Evolutionary conservation across 805 yeast species (phyloP), one percentile per base, ranked within the genome.

Genomic region (Yarrowia divulgata): DNA sequence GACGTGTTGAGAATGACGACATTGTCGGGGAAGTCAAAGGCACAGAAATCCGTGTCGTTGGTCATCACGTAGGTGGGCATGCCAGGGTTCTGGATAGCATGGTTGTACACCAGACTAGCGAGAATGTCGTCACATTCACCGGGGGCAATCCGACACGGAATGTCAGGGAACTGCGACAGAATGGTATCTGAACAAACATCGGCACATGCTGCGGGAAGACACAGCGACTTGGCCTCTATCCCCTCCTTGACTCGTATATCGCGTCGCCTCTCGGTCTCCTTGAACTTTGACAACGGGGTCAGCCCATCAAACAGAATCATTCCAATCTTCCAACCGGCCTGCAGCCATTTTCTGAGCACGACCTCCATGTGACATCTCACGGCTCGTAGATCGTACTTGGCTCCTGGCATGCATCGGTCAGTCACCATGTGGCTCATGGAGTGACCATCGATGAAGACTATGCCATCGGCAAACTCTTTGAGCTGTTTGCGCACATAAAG

Each of bases 341-440:
- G 39, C 6, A 43, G 64, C 64, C 64, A 58, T n/a, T 58, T 58
- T 14, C 18, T 32, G 13, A 58, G 40, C 14, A 58, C 64, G 1
- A 42, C 32, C 32, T 42, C 50, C 42, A 43, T 43, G 18, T 58
- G 64, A 14, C 34, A 58, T 8, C 50, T 16, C 16, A 58, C 64
- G 3, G 64, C 64, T 8, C 64, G 10, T 4, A 58, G 50, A 34
- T 58, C 64, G 40, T 58, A 58, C 29, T 12, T 8, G 10, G 64
- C 32, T 32, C 64, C 64, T 13, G 64, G 64, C 64, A 58, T 42
- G 14, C 64, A 58, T 4, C 64, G 16, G 8, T 58, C 40, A 5
- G 64, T 58, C 18, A 58, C 50, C 64, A 58, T 58, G 10, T 58
- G 64, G 64, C 64, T 58, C 64, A 58, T 58, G 23, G 64, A 58